Conservation (phyloP, 805 yeast species). For the Blastobotrys parvus region DNA sequence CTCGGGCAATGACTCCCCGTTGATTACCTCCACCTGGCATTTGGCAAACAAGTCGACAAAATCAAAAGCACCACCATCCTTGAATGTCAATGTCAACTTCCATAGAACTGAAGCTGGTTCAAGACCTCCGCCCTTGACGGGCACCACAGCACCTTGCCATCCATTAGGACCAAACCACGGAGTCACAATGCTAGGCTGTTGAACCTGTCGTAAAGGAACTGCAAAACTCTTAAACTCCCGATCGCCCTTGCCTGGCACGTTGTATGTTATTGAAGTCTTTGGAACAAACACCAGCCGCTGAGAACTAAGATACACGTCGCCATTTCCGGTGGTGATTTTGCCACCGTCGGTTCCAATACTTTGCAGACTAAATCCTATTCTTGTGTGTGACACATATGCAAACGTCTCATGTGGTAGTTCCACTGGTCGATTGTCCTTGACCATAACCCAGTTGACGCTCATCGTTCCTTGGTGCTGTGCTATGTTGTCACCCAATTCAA, state of each 20-base stretch:
- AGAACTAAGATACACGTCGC: slow-evolving; percentile 14
- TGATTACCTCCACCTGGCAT: background rate
- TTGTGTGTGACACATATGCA: background rate
- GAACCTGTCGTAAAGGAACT: slow-evolving; percentile 19
- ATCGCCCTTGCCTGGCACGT: slow-evolving; percentile 23
- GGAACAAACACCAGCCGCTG: slow-evolving; percentile 12
- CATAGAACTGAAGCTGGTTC: slow-evolving; percentile 21
- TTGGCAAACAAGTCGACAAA: slow-evolving; percentile 14
- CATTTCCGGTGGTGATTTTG: slow-evolving; percentile 1
- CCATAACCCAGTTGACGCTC: slow-evolving; percentile 19
- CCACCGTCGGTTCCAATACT: background rate
- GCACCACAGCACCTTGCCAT: slow-evolving; percentile 22
- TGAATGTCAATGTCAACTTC: slow-evolving; percentile 20
- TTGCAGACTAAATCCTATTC: background rate
- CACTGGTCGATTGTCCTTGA: slow-evolving; percentile 12
- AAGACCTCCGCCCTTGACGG: slow-evolving; percentile 16
- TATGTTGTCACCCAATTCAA: background rate
- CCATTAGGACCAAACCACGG: slow-evolving; percentile 33
- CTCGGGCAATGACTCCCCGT: slow-evolving; percentile 15
- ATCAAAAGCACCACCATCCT: slow-evolving; percentile 27
- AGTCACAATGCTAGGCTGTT: slow-evolving; percentile 19
- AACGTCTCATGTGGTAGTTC: slow-evolving; percentile 15
- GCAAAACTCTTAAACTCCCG: slow-evolving; percentile 17
- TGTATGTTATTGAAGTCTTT: slow-evolving; percentile 13
- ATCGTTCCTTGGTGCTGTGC: slow-evolving; percentile 1